Percentiles rank a stretch among this genome's conserved stretches.
Evolutionary conservation across 345 rosid species (phyloP).

Genomic region (Draba incana): DNA sequence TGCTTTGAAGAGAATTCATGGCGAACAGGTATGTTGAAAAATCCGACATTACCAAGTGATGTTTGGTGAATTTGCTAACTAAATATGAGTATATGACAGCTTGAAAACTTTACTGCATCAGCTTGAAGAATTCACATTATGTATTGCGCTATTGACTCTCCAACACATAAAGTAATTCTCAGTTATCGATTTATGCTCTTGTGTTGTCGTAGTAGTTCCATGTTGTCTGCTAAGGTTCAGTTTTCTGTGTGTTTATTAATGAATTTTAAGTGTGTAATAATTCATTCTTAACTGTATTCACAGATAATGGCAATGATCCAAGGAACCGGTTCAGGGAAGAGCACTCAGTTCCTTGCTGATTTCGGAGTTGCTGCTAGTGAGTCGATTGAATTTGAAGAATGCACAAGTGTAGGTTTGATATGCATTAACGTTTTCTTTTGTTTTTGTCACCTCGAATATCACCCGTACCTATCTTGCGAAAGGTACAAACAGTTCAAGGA

Average conservation of each 20-base stretch:
- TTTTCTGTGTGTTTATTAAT: constrained; percentile 6
- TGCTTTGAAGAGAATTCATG: constrained; percentile 53
- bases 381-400: constrained; percentile 45
- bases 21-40: constrained; percentile 51
- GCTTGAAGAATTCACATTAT: constrained; percentile 4
- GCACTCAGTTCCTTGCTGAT: constrained; percentile 92
- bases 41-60: background rate
- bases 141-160: background rate
- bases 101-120: background rate
- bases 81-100: background rate
- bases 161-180: background rate
- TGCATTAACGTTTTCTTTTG: background rate
- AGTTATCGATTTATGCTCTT: background rate
- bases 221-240: constrained; percentile 17
- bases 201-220: constrained; percentile 24
- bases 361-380: constrained; percentile 61
- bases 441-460: constrained; percentile 66
- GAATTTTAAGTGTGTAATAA: constrained; percentile 9
- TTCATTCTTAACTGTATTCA: constrained; percentile 14
- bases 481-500: constrained; percentile 68
- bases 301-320: constrained; percentile 81
- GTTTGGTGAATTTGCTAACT: constrained; percentile 1
- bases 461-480: constrained; percentile 72
- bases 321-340: constrained; percentile 96
- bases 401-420: constrained; percentile 6